These are phyloP conservation scores for Alloteropsis semialata DNA, from an alignment of 176 grass and related monocot species.

Conservation along the genomic window DNA sequence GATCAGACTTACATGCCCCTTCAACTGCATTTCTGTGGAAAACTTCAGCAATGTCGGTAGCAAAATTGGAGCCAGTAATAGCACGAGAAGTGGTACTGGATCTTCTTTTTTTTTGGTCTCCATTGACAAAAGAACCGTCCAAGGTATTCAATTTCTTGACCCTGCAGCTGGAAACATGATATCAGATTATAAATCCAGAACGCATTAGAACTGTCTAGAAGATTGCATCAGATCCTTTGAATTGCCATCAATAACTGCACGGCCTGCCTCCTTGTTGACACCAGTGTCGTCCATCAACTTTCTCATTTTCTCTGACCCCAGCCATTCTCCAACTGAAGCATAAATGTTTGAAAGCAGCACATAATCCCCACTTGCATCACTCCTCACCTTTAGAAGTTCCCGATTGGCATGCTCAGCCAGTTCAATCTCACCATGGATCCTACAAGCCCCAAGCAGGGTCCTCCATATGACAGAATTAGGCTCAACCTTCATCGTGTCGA, in stretches of 20 bases:
- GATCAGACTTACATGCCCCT: conserved; percentile 1
- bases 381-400: conserved; percentile 54
- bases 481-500: conserved; percentile 66
- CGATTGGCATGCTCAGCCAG: conserved; percentile 59
- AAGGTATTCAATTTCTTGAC: neutral
- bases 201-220: neutral
- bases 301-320: conserved; percentile 63
- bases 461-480: conserved; percentile 85
- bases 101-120: neutral
- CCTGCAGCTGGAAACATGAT: neutral
- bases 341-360: conserved; percentile 86
- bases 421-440: conserved; percentile 70
- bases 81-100: neutral
- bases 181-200: neutral
- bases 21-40: neutral
- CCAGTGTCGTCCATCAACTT: conserved; percentile 83
- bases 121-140: neutral
- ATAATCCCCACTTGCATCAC: conserved; percentile 73
- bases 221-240: conserved; percentile 18
- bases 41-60: neutral
- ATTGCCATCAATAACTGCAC: conserved; percentile 40
- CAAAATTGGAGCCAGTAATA: neutral
- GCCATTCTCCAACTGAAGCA: conserved; percentile 79
- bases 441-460: conserved; percentile 76
- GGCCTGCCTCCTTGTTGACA: conserved; percentile 69